Percentiles rank a stretch among this genome's conserved stretches.
These are phyloP conservation scores for Candida dubliniensis DNA, from an alignment of 1,139 yeast genomes.

Conservation along the genomic window DNA sequence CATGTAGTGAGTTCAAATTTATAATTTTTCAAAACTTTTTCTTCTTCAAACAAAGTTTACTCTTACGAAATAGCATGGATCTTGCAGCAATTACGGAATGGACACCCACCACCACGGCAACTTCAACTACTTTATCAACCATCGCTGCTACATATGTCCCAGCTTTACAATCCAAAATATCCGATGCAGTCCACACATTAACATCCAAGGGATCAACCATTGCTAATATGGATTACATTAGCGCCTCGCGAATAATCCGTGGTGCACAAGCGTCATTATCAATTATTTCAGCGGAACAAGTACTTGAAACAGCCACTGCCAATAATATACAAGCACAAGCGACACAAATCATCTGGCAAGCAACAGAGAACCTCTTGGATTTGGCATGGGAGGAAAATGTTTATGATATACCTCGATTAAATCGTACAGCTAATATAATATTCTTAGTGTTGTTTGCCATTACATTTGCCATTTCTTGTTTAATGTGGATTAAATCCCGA, in stretches of 20 bases:
- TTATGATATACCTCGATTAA: conserved; percentile 34
- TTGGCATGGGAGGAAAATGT: conserved; percentile 27
- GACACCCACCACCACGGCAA: conserved; percentile 14
- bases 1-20: too few species aligned
- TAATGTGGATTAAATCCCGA: conserved; percentile 24
- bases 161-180: conserved; percentile 17
- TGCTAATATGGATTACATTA: conserved; percentile 12
- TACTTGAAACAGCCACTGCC: conserved; percentile 42
- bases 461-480: conserved; percentile 21
- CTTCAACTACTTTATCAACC: conserved; percentile 12
- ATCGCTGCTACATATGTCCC: conserved; percentile 20
- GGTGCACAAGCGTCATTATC: conserved; percentile 43
- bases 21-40: too few species aligned
- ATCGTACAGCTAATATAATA: conserved; percentile 26
- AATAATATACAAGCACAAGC: conserved; percentile 27
- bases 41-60: too few species aligned
- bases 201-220: conserved; percentile 19
- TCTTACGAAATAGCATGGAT: background rate
- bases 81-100: conserved; percentile 10
- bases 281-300: conserved; percentile 33
- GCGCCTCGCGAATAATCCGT: conserved; percentile 26
- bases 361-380: conserved; percentile 33
- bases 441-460: conserved; percentile 28
- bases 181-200: conserved; percentile 14
- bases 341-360: conserved; percentile 30